A percentile compares a stretch with the other conserved stretches of the same genome.
Conservation (phyloP, 305 asterid genomes). For the Solanum chacoense region DNA sequence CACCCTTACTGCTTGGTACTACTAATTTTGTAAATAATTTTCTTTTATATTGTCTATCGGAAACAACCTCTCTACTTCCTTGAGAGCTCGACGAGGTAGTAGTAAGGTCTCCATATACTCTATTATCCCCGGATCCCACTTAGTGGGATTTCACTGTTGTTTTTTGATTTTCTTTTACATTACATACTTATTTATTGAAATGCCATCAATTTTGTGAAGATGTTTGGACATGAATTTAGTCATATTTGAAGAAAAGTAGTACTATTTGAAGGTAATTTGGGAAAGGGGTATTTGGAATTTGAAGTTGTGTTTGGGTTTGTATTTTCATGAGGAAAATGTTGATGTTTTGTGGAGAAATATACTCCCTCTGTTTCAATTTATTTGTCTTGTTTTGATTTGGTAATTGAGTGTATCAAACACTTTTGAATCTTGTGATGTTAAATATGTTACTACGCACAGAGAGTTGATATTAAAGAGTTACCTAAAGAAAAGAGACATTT, state of each 20-base stretch:
- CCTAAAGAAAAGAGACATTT: not conserved
- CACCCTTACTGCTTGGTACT: slow-evolving; percentile 43
- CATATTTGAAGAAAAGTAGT: not conserved
- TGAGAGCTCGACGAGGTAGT: not conserved
- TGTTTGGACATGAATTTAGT: not conserved
- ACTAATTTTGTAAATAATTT: not conserved
- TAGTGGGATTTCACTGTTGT: not conserved
- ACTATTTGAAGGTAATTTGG: not conserved
- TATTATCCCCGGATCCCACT: rapidly evolving
- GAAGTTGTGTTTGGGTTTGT: not conserved
- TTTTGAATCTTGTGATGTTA: not conserved
- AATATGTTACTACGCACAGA: no score
- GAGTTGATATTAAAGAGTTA: not conserved
- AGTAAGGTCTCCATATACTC: no score
- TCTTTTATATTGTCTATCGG: not conserved
- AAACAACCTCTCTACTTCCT: rapidly evolving
- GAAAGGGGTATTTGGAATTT: not conserved
- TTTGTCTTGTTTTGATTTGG: not conserved
- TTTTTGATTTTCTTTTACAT: not conserved
- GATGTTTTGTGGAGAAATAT: not conserved
- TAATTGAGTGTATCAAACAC: not conserved
- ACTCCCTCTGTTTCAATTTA: not conserved
- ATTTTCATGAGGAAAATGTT: not conserved
- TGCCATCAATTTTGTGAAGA: not conserved
- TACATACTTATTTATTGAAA: not conserved